Evolutionary conservation across 257 asterid genomes (phyloP), one percentile per base, ranked within the genome.

Genomic region (Rhazya stricta): DNA sequence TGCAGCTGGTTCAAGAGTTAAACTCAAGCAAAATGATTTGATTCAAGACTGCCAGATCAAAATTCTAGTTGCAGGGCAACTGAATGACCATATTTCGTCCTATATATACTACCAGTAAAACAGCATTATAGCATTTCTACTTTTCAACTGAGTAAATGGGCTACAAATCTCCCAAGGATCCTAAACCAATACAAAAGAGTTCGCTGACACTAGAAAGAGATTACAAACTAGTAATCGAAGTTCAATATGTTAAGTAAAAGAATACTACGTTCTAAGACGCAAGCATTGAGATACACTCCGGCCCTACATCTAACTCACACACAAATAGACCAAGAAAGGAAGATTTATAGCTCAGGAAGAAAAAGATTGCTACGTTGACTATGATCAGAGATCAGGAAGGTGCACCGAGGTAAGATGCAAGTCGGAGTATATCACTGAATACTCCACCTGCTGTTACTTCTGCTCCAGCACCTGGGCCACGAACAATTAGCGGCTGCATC

Each of bases 391-490:
- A 56, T 85, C 86, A 91, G 66, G 97, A 95, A 37, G 99, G 99
- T 36, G 99, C 97, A 6, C 99, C 99, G 29, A 92, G 97, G 83
- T 95, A 92, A 0, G 99, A 92, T 30, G 99, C 93, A 58, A 95
- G 98, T 66, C 99, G 97, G 83, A 95, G 83, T 72, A 95, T 80
- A 83, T 95, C 99, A 27, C 98, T 87, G 84, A 95, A 92, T 36
- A 95, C 96, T 74, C 99, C 99, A 41, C 94, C 99, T 9, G 99
- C 98, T 0, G 98, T 95, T 58, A 95, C 99, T 85, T 88, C 98
- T 32, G 99, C 99, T 36, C 99, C 99, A 12, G 99, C 99, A 81
- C 99, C 99, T 0, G 99, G 99, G 43, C 99, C 99, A 68, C 99
- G 99, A 50, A 95, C 88, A 9, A 95, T 92, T 71, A 95, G 70